These are phyloP conservation scores for Nannochloris sp. DNA, from an alignment of 139 green algal genomes.

Conservation along the genomic window DNA sequence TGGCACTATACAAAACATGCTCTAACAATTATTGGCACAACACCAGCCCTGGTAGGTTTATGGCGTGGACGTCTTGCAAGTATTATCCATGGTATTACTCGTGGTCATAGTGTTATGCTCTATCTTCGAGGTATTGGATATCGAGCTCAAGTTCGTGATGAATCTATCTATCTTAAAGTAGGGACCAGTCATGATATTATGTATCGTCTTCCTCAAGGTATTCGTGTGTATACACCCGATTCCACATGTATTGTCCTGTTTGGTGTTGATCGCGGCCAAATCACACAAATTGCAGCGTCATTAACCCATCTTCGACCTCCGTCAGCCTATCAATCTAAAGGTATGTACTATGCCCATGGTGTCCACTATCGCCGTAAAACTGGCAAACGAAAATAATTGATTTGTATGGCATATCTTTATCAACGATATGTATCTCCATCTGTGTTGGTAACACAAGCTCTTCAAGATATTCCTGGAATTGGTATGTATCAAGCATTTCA, in stretches of 20 bases:
- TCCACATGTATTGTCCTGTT: constrained; percentile 36
- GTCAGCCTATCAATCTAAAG: constrained; percentile 36
- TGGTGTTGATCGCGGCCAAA: constrained; percentile 41
- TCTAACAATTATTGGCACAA: neutral
- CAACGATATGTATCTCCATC: constrained; percentile 34
- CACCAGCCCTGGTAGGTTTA: neutral
- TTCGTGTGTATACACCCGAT: constrained; percentile 39
- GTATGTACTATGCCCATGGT: constrained; percentile 36
- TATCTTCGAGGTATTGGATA: constrained; percentile 34
- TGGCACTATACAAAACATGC: no score
- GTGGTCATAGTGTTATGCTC: constrained; percentile 25
- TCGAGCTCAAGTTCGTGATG: constrained; percentile 17
- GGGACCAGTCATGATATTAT: constrained; percentile 39
- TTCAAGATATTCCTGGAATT: constrained; percentile 34
- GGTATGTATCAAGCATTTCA: constrained; percentile 26
- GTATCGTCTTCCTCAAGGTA: constrained; percentile 22
- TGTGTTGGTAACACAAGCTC: constrained; percentile 25
- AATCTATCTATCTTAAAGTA: constrained; percentile 32
- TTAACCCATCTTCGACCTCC: constrained; percentile 31
- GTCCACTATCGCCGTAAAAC: constrained; percentile 26
- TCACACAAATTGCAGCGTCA: constrained; percentile 38
- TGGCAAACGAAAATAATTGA: constrained; percentile 34
- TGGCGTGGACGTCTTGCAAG: constrained; percentile 10
- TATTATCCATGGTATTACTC: constrained; percentile 14
- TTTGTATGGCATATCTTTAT: constrained; percentile 35